Base-by-base conservation (phyloP, 345 rosid genomes). In the Eucalyptus sp. region DNA sequence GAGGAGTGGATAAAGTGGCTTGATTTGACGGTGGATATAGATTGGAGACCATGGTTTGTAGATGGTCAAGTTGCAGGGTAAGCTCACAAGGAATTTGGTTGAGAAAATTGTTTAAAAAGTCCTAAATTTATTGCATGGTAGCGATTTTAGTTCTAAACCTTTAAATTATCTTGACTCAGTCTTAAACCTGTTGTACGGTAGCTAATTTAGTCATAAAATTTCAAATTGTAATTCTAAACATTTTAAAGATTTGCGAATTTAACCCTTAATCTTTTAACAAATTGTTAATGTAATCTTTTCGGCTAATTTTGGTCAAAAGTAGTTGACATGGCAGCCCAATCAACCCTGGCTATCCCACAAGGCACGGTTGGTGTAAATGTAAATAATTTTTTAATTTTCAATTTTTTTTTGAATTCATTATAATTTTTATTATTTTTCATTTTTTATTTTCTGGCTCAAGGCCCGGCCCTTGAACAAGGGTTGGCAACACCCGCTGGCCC, bases 21-120 rank as follows among this genome's bases (percentile, higher is more conserved):
- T 4, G 86, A 92, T 20, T 88, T 92, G 87, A 84, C 91, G 1
- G 41, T 90, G 10, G 90, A 84, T 14, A 50, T 4, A 20, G 86
- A 86, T 10, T 91, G 94, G 92, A 79, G 86, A 27, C 92, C 92
- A 27, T 93, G 94, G 93, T 90, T 87, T 11, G 86, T 88, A 2
- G 91, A 90, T 46, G 92, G 90, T 22, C 92, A 92, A 27, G 79
- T 91, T 71, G 93, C 92, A 0, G 94, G 94, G 94, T 92, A 44
- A 51, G 93, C 87, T 37, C 3, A 24, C 44, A 29, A 37, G 62
- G 37, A 87, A 43, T 41, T 18, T 0, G 6, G 0, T 52, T 7
- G 58, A 7, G 58, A 52, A 52, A 52, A 52, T 52, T 52, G 2
- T 18, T 52, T 0, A 3, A 52, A 18, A 52, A 52, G 25, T 52